These are phyloP conservation scores for Colletotrichum sp. DNA, from an alignment of 2,329 filamentous ascomycete species.

Conservation along the genomic window DNA sequence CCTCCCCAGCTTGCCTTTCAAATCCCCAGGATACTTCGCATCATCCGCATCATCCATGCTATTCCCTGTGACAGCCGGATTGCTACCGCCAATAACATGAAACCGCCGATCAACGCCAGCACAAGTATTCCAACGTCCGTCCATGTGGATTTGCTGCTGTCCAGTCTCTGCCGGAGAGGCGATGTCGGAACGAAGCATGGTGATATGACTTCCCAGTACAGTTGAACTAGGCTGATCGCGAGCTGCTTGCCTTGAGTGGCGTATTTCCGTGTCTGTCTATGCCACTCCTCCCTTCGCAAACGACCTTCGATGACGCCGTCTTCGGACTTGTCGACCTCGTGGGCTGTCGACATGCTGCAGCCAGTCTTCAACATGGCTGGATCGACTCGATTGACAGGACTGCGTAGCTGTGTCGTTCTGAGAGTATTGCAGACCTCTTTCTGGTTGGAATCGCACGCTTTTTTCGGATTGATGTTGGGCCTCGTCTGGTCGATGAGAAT, in stretches of 20 bases:
- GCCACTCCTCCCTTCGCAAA: slow-evolving; percentile 4
- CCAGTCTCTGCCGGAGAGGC: slow-evolving; percentile 5
- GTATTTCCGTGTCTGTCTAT: background rate
- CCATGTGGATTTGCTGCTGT: slow-evolving; percentile 8
- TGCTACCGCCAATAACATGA: background rate
- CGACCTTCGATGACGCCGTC: slow-evolving; percentile 19
- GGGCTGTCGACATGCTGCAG: background rate
- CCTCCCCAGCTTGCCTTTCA: background rate
- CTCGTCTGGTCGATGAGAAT: background rate
- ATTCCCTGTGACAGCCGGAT: slow-evolving; percentile 2
- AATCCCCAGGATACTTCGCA: background rate
- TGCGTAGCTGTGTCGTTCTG: background rate
- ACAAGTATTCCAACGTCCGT: background rate
- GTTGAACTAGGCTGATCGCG: background rate
- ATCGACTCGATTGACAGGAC: background rate
- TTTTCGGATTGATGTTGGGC: background rate
- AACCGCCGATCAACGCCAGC: background rate
- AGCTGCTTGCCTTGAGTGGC: slow-evolving; percentile 9
- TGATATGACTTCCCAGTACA: slow-evolving; percentile 3
- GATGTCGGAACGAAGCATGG: slow-evolving; percentile 18
- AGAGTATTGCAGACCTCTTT: background rate
- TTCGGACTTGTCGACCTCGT: background rate
- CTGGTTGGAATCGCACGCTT: background rate
- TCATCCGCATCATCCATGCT: background rate
- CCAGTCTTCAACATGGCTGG: background rate